Percentiles rank a stretch among this genome's conserved stretches.
Evolutionary conservation across 2,329 filamentous ascomycete species (phyloP).

Genomic region (Hortaea sp.): DNA sequence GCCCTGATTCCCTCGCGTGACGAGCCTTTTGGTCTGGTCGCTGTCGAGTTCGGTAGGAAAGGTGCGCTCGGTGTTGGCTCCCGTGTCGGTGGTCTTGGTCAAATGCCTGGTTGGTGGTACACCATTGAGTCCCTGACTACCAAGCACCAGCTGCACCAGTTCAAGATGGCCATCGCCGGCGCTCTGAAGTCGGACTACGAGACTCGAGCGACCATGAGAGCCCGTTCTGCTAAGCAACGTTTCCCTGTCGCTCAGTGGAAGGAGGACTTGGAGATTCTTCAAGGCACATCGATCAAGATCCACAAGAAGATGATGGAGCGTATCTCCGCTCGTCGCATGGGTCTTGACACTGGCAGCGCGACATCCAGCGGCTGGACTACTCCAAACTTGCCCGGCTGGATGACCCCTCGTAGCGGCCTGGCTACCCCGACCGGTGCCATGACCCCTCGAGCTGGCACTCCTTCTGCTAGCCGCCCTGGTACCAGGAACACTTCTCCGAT

Average conservation of each 20-base stretch:
- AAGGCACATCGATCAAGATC: constrained; percentile 49
- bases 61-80: constrained; percentile 58
- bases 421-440: constrained; percentile 31
- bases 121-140: constrained; percentile 57
- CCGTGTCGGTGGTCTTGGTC: constrained; percentile 56
- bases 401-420: constrained; percentile 33
- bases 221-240: constrained; percentile 53
- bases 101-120: constrained; percentile 65
- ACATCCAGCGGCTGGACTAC: constrained; percentile 25
- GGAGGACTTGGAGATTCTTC: constrained; percentile 53
- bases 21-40: constrained; percentile 59
- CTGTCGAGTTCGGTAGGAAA: constrained; percentile 59
- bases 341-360: constrained; percentile 19
- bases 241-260: constrained; percentile 61
- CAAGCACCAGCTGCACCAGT: constrained; percentile 53
- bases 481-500: constrained; percentile 24
- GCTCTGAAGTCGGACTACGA: constrained; percentile 49
- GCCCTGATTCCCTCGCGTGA: constrained; percentile 59
- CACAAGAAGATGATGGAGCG: constrained; percentile 40
- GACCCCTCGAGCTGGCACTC: constrained; percentile 23
- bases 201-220: constrained; percentile 52
- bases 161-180: constrained; percentile 53
- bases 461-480: constrained; percentile 18
- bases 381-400: constrained; percentile 24
- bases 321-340: constrained; percentile 21